These are phyloP conservation scores for Rhododendron ferrugineum DNA, from an alignment of 148 eudicot species.

Conservation along the genomic window DNA sequence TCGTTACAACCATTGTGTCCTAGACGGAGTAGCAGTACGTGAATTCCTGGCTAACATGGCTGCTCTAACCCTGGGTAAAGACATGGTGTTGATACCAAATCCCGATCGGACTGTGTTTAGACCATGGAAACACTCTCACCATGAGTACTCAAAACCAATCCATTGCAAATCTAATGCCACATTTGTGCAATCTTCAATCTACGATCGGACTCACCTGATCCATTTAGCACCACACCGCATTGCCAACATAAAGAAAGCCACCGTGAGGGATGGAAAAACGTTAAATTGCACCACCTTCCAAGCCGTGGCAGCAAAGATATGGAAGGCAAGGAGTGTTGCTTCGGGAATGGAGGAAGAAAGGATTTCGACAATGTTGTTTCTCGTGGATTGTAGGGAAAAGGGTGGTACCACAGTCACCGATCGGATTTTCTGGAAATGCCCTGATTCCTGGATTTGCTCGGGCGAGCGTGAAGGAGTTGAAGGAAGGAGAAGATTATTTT, in stretches of 20 bases:
- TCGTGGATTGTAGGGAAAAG: neutral
- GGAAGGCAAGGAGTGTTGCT: neutral
- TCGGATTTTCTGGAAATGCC: conserved; percentile 19
- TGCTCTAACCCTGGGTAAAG: conserved; percentile 5
- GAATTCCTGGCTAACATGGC: conserved; percentile 21
- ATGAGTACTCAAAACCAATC: conserved; percentile 11
- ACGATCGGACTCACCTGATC: neutral
- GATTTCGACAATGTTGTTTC: conserved; percentile 6
- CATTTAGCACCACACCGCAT: neutral
- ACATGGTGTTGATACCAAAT: neutral
- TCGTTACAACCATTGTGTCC: conserved; percentile 21
- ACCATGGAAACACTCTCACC: conserved; percentile 6
- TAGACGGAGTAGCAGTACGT: conserved; percentile 16
- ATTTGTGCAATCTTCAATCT: neutral
- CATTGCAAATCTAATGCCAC: neutral
- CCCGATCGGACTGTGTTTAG: neutral
- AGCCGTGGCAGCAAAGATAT: conserved; percentile 8
- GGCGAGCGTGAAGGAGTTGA: conserved; percentile 5
- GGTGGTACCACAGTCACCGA: conserved; percentile 6
- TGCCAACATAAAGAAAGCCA: neutral
- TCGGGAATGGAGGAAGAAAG: neutral
- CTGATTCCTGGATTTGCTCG: conserved; percentile 12
- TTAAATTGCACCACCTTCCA: conserved; percentile 12
- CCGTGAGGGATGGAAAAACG: neutral
- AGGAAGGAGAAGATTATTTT: conserved; percentile 8